Evolutionary conservation across 148 eudicot species (phyloP).

Genomic region (Nepenthes gracilis): DNA sequence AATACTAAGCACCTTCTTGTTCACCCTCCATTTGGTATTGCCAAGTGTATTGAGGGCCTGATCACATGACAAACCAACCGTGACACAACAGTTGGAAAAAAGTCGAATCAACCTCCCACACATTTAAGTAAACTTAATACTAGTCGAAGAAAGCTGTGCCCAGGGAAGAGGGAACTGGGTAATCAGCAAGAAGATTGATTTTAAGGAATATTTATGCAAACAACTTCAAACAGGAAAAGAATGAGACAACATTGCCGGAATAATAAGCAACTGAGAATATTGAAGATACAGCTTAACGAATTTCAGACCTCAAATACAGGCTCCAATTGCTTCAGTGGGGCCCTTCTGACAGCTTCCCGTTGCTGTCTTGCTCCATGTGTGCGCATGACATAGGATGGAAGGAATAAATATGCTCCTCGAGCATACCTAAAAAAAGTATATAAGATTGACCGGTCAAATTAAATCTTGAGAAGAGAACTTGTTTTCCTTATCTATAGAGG

Average conservation of each 20-base stretch:
- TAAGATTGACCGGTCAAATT: not conserved
- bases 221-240: not conserved
- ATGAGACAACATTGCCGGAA: not conserved
- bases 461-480: not conserved
- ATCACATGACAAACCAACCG: not conserved
- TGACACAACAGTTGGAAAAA: not conserved
- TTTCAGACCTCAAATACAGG: constrained; percentile 50
- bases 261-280: not conserved
- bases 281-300: not conserved
- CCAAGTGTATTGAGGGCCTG: constrained; percentile 91
- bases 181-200: not conserved
- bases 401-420: constrained; percentile 68
- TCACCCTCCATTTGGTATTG: constrained; percentile 84
- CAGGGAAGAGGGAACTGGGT: not conserved
- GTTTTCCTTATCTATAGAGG: no score
- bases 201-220: not conserved
- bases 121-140: not conserved
- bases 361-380: constrained; percentile 88
- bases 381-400: constrained; percentile 86
- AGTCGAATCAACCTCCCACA: not conserved
- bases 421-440: constrained; percentile 38
- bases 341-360: constrained; percentile 53
- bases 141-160: no score
- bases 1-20: constrained; percentile 52
- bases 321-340: constrained; percentile 37